Base-by-base conservation (phyloP, 257 asterid genomes). In the Oldenlandia corymbosa region DNA sequence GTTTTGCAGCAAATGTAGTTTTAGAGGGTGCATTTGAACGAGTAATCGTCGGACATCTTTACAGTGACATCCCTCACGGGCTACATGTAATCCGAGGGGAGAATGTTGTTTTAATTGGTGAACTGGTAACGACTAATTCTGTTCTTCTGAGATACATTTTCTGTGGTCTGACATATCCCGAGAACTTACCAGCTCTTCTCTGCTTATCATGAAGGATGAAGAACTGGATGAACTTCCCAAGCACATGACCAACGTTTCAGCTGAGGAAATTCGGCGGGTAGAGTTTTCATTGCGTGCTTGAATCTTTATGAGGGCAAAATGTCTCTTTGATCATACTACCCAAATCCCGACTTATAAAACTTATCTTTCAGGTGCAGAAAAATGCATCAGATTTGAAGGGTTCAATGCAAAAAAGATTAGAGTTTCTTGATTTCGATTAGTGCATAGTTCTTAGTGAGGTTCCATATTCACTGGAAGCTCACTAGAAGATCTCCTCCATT, bases 41-140 rank as follows among this genome's bases (percentile, higher is more conserved):
- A 43, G 67, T 64, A 49, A 48, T 60, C 6, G 75, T 52, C 32
- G 69, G 73, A 47, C 51, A 60, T 72, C 64, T 71, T 28, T 72
- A 37, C 11, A 21, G 64, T 48, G 81, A 76, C 59, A 48, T 76
- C 26, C 69, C 67, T 17, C 56, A 49, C 62, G 81, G 81, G 32
- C 45, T 68, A 27, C 60, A 59, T 37, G 30, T 76, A 16, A 36
- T 76, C 53, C 72, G 81, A 17, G 78, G 81, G 47, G 81, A 76
- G 52, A 68, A 71, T 59, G 78, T 76, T 27, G 77, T 60, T 66
- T 47, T 76, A n/a, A 68, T 72, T 8, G 81, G 81, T 9, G 75
- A 76, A 51, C 30, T 53, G 73, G 81, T 76, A 66, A 5, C 27
- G 5, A 2, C 3, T 26, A n/a, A 28, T 18, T 54, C 12, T 0